Conservation (phyloP, 331 rosid genomes). For the Malus hybrid region DNA sequence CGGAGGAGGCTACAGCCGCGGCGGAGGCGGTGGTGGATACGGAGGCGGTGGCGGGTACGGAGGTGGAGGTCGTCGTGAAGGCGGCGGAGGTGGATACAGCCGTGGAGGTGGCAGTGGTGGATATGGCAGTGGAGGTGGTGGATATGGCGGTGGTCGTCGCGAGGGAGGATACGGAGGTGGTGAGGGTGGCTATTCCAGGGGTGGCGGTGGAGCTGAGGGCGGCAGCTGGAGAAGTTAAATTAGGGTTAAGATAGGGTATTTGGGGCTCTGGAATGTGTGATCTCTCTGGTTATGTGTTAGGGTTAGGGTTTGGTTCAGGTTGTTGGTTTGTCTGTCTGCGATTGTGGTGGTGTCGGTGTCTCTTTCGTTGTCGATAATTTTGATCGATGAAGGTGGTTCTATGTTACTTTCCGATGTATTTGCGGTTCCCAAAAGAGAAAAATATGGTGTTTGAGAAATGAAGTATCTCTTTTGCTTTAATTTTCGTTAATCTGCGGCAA, state of each 20-base stretch:
- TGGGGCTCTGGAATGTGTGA: neutral
- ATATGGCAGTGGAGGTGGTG: conserved; percentile 29
- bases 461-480: neutral
- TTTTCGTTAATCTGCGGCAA: neutral
- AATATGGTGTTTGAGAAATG: conserved; percentile 6
- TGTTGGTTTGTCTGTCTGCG: neutral
- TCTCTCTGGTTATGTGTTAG: neutral
- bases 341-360: neutral
- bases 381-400: conserved; percentile 41
- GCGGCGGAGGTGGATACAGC: conserved; percentile 7
- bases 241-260: too few species aligned
- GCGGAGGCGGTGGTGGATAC: conserved; percentile 10
- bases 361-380: conserved; percentile 26
- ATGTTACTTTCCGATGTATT: conserved; percentile 8
- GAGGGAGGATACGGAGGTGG: conserved; percentile 33
- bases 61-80: conserved; percentile 19
- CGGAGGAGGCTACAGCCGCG: neutral
- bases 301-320: neutral
- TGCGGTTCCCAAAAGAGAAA: neutral
- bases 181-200: conserved; percentile 4
- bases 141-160: conserved; percentile 29
- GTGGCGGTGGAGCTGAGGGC: conserved; percentile 48
- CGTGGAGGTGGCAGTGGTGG: conserved; percentile 23
- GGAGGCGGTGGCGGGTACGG: conserved; percentile 25
- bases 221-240: conserved; percentile 67